Base-by-base conservation (phyloP, 352 stramenopile genomes). In the Phytophthora crassamura region DNA sequence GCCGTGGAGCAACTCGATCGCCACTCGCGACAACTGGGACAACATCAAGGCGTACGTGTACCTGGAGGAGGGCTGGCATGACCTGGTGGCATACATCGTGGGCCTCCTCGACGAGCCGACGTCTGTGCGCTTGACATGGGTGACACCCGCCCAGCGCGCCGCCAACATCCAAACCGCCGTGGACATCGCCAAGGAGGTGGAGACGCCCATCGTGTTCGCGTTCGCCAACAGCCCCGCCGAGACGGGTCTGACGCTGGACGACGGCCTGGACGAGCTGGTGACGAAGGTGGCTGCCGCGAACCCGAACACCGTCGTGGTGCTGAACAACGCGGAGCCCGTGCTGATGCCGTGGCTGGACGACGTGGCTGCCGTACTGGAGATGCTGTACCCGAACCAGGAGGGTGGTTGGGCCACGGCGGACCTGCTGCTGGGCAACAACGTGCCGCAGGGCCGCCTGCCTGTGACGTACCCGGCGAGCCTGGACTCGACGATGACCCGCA, bases 351-450 rank as follows among this genome's bases (percentile, higher is more conserved):
- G 62, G 67, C 46, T 75, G 18, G 62, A 54, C 45, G 59, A 68
- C 5, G 67, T 75, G 34, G 62, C 62, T 16, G 67, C 67, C n/a
- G 67, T 75, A 28, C 47, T 75, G 39, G 67, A 72, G 41, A 69
- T 69, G 67, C 50, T 75, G 57, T 75, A 72, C 57, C 67, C 67
- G 56, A 75, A 75, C 67, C 67, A 75, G 30, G 67, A 75, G 41
- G 67, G 67, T 11, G 67, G 67, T 30, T 75, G 62, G 67, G 67
- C 67, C 40, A 75, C 67, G 45, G 62, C 67, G 0, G 67, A 75
- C 15, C 20, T 75, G 51, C 52, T 75, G 36, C 56, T 75, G 3
- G 68, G 68, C 46, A 76, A 72, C 52, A 65, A 59, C 35, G 67
- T 66, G 14, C 68, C 68, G 3, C 68, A 76, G 32, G 68, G 68